Evolutionary conservation across 768 basidiomycete genomes (phyloP).

Genomic region (Hericium erinaceus): DNA sequence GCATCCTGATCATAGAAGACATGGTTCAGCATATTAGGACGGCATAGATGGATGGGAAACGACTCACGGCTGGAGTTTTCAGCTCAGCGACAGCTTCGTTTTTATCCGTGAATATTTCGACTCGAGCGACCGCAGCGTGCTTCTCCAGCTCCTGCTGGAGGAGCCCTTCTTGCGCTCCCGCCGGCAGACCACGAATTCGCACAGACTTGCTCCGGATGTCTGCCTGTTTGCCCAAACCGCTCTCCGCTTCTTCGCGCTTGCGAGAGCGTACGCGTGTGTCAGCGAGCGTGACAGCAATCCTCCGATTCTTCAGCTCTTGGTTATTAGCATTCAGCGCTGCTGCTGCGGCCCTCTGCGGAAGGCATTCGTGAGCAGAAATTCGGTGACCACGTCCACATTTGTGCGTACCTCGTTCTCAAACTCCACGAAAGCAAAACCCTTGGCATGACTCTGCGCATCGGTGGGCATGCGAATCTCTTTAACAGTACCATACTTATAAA

Average conservation of each 20-base stretch:
- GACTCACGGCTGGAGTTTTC: conserved; percentile 53
- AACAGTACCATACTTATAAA: conserved; percentile 63
- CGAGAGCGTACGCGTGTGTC: conserved; percentile 44
- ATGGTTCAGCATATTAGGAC: not conserved
- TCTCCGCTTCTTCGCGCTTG: conserved; percentile 33
- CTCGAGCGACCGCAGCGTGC: conserved; percentile 54
- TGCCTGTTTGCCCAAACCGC: conserved; percentile 43
- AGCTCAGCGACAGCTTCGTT: conserved; percentile 59
- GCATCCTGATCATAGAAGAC: conserved; percentile 50
- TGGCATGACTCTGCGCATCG: conserved; percentile 60
- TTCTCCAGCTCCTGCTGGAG: conserved; percentile 88
- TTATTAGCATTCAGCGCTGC: conserved; percentile 76
- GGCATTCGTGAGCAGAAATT: not conserved
- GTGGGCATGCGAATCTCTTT: conserved; percentile 74
- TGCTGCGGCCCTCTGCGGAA: conserved; percentile 52
- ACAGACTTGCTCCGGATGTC: conserved; percentile 66
- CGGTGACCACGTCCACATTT: not conserved
- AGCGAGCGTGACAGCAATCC: conserved; percentile 80
- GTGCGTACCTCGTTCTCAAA: conserved; percentile 68
- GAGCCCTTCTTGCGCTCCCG: conserved; percentile 78
- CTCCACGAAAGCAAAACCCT: conserved; percentile 90
- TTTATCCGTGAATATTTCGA: conserved; percentile 60
- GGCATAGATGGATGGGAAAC: not conserved
- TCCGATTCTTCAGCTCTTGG: conserved; percentile 79
- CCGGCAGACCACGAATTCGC: conserved; percentile 65